Conservation (phyloP, 768 basidiomycete genomes). For the Vararia minispora region DNA sequence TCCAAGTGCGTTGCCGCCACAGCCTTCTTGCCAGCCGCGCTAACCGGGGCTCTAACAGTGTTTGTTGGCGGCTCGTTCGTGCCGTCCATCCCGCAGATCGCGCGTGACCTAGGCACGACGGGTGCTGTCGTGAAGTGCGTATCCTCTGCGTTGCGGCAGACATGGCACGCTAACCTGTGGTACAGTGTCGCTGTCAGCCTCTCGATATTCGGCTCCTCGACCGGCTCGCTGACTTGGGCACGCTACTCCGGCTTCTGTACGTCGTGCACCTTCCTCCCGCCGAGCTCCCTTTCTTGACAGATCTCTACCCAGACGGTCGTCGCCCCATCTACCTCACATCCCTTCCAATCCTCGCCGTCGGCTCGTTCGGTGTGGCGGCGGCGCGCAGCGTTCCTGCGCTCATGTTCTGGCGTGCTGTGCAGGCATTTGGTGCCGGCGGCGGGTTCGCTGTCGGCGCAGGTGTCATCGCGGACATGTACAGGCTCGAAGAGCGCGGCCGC, state of each 20-base stretch:
- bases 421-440: conserved; percentile 53
- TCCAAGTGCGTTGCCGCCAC: no score
- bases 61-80: conserved; percentile 62
- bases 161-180: not conserved
- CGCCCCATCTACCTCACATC: conserved; percentile 45
- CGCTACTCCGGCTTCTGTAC: conserved; percentile 6
- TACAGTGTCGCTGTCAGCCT: conserved; percentile 6
- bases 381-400: conserved; percentile 33
- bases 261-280: no score
- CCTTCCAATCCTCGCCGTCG: conserved; percentile 47
- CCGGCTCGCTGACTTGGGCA: conserved; percentile 8
- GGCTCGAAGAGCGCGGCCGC: conserved; percentile 45
- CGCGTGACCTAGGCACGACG: conserved; percentile 49
- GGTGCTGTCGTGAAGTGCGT: conserved; percentile 44
- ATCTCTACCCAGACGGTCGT: conserved; percentile 69
- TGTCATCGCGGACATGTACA: conserved; percentile 58
- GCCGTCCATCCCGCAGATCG: conserved; percentile 65
- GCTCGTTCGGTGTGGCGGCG: conserved; percentile 47
- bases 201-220: conserved; percentile 3
- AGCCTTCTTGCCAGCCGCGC: no score
- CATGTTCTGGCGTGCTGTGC: conserved; percentile 52
- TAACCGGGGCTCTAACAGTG: no score
- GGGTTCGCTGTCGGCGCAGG: conserved; percentile 44
- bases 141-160: not conserved
- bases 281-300: no score